These are phyloP conservation scores for Trichosporon sp. DNA, from an alignment of 1,284 basidiomycete genomes.

Conservation along the genomic window DNA sequence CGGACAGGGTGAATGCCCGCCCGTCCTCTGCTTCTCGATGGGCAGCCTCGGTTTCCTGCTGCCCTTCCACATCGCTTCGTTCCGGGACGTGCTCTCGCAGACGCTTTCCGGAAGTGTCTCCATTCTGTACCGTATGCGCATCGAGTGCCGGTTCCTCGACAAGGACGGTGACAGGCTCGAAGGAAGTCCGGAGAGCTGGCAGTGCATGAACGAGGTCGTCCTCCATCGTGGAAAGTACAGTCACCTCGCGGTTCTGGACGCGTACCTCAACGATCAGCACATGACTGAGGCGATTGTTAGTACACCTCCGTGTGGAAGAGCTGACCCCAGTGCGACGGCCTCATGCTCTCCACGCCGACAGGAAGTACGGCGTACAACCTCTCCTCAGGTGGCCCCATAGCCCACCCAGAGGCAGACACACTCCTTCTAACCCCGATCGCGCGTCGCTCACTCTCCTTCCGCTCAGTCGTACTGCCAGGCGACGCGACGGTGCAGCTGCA, in stretches of 20 bases:
- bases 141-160: slow-evolving; percentile 76
- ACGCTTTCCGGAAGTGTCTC: slow-evolving; percentile 61
- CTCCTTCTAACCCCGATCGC: slow-evolving; percentile 92
- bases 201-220: slow-evolving; percentile 96
- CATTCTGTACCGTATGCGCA: slow-evolving; percentile 79
- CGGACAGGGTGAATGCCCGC: slow-evolving; percentile 81
- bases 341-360: slow-evolving; percentile 93
- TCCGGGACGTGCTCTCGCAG: slow-evolving; percentile 73
- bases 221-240: slow-evolving; percentile 87
- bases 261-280: slow-evolving; percentile 90
- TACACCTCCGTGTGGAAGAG: slow-evolving; percentile 33
- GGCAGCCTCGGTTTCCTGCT: slow-evolving; percentile 94
- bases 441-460: slow-evolving; percentile 86
- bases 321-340: slow-evolving; percentile 76
- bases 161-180: slow-evolving; percentile 63
- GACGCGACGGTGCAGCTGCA: slow-evolving; percentile 75
- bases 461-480: slow-evolving; percentile 83
- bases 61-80: slow-evolving; percentile 66
- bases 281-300: slow-evolving; percentile 90
- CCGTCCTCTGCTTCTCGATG: slow-evolving; percentile 94
- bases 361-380: slow-evolving; percentile 96
- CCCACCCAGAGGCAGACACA: slow-evolving; percentile 87
- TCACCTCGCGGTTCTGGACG: slow-evolving; percentile 90
- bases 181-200: slow-evolving; percentile 66
- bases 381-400: slow-evolving; percentile 92